phyloP scores from a whole-genome alignment of 257 asterid genomes.

The Ballota nigra region DNA sequence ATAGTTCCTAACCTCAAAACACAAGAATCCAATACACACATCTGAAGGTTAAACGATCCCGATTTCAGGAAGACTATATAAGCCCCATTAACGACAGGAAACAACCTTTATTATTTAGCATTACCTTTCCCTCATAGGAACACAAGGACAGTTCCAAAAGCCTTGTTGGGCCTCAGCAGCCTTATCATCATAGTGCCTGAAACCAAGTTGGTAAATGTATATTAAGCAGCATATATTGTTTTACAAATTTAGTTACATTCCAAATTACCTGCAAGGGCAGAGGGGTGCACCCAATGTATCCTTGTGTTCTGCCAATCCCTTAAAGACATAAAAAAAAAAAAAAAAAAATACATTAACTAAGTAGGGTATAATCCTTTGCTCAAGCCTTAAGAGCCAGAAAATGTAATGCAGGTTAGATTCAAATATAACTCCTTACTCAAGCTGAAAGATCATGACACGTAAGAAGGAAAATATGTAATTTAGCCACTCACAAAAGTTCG shows the following conservation, averaged over 20 bases:
- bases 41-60: not conserved
- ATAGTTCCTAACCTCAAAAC: not conserved
- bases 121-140: conserved; percentile 76
- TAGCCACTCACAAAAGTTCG: not conserved
- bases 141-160: conserved; percentile 91
- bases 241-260: conserved; percentile 10
- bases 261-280: conserved; percentile 81
- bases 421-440: not conserved
- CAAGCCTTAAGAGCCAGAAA: not conserved
- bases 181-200: conserved; percentile 87
- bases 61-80: not conserved
- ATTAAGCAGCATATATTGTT: conserved; percentile 43
- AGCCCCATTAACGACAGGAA: conserved; percentile 21
- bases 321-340: conserved; percentile 23
- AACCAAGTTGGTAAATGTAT: conserved; percentile 28
- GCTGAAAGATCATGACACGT: not conserved
- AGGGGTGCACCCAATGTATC: conserved; percentile 96
- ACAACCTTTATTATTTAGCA: not conserved
- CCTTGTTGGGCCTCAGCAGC: conserved; percentile 95
- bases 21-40: not conserved
- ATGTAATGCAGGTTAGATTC: not conserved
- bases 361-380: not conserved
- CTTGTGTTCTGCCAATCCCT: conserved; percentile 99
- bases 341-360: too few species aligned
- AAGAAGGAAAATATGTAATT: not conserved